phyloP scores from a whole-genome alignment of 1,284 basidiomycete genomes.

The Ganoderma lucidum region DNA sequence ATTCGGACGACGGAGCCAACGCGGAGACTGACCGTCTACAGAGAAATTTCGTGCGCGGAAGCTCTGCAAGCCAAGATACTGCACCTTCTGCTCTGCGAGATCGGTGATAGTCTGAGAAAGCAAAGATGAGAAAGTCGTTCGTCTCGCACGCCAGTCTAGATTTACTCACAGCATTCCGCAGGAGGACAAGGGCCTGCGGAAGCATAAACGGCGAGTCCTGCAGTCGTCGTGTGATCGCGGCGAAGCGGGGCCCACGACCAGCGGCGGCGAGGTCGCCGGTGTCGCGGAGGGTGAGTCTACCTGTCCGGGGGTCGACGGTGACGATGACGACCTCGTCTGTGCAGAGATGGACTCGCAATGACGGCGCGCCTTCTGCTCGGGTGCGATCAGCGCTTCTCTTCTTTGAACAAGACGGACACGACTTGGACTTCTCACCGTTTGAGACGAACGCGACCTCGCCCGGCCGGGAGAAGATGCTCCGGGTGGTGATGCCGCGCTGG shows the following conservation, averaged over 20 bases:
- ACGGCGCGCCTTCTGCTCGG: conserved; percentile 55
- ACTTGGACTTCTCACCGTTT: conserved; percentile 53
- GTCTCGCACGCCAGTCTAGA: conserved; percentile 1
- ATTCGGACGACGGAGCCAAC: neutral
- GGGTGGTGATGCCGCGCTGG: conserved; percentile 51
- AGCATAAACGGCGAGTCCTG: conserved; percentile 70
- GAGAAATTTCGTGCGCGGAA: conserved; percentile 75
- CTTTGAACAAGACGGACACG: too few species aligned
- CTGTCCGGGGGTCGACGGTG: conserved; percentile 77
- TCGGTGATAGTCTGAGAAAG: conserved; percentile 71
- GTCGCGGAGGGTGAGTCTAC: conserved; percentile 73
- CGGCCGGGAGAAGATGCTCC: conserved; percentile 65
- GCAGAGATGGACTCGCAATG: conserved; percentile 71
- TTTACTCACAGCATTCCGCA: conserved; percentile 63
- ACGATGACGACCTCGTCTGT: conserved; percentile 77
- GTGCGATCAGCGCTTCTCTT: neutral
- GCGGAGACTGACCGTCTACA: conserved; percentile 54
- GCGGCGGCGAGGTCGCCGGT: conserved; percentile 79
- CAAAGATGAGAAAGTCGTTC: neutral
- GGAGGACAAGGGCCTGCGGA: conserved; percentile 55
- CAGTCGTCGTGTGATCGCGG: conserved; percentile 59
- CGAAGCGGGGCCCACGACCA: conserved; percentile 69
- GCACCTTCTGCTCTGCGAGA: conserved; percentile 77
- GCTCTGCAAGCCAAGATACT: conserved; percentile 75
- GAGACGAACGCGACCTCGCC: conserved; percentile 61